These are phyloP conservation scores for Scheffersomyces ergatensis DNA, from an alignment of 805 yeast species.

Conservation along the genomic window DNA sequence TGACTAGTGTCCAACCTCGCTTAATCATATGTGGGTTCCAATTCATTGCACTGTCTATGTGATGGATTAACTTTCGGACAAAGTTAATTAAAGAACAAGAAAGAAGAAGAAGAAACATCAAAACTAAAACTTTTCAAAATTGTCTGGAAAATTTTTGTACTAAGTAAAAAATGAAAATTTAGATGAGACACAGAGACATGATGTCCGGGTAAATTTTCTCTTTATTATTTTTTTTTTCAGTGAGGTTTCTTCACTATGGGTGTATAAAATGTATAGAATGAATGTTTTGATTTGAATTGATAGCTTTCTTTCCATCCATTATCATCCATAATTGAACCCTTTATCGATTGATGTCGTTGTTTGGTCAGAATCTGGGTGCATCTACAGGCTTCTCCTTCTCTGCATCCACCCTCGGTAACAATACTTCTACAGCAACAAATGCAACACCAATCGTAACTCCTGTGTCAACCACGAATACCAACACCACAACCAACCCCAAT, in stretches of 20 bases:
- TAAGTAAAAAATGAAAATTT: too few relatives aligned
- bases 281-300: too few relatives aligned
- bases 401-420: neutral
- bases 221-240: neutral
- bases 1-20: conserved; percentile 20
- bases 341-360: conserved; percentile 7
- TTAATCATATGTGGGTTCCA: conserved; percentile 13
- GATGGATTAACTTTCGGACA: conserved; percentile 68
- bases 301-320: too few relatives aligned
- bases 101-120: conserved; percentile 3
- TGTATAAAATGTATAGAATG: too few relatives aligned
- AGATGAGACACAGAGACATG: too few relatives aligned
- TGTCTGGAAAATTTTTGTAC: too few relatives aligned
- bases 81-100: conserved; percentile 40
- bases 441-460: conserved; percentile 2
- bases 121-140: too few relatives aligned
- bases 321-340: too few relatives aligned
- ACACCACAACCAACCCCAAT: conserved; percentile 2
- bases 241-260: too few relatives aligned
- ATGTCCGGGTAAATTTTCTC: neutral
- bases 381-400: neutral
- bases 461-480: conserved; percentile 2
- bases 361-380: conserved; percentile 5
- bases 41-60: conserved; percentile 62
- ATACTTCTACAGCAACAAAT: conserved; percentile 2